A percentile compares a stretch with the other conserved stretches of the same genome.
Conservation (phyloP, 306 rosid genomes). For the Styphnolobium japonicum region DNA sequence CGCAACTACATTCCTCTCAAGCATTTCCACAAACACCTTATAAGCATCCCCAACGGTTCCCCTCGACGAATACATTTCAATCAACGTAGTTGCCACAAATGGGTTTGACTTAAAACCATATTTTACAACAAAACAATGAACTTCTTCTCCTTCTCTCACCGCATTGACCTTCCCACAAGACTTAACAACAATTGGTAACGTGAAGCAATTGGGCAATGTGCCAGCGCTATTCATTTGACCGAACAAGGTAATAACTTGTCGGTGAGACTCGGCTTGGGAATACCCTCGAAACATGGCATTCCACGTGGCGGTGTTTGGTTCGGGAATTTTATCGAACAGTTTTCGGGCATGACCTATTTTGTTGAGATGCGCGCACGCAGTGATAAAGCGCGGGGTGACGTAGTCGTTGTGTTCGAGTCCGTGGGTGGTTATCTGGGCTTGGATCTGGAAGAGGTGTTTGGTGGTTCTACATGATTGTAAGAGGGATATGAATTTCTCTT, state of each 20-base stretch:
- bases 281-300: conserved; percentile 63
- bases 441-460: conserved; percentile 48
- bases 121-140: conserved; percentile 57
- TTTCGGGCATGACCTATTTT: conserved; percentile 47
- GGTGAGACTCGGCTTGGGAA: conserved; percentile 23
- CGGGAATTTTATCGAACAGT: conserved; percentile 51
- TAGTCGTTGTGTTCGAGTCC: conserved; percentile 50
- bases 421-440: conserved; percentile 46
- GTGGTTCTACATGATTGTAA: conserved; percentile 64
- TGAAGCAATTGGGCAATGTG: conserved; percentile 53
- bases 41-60: conserved; percentile 51
- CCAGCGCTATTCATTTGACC: conserved; percentile 37
- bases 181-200: conserved; percentile 63
- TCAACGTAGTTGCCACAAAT: conserved; percentile 54
- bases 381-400: conserved; percentile 47
- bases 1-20: conserved; percentile 62
- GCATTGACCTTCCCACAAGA: conserved; percentile 50
- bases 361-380: conserved; percentile 37
- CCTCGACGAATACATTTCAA: conserved; percentile 55
- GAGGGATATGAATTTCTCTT: conserved; percentile 57
- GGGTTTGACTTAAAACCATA: conserved; percentile 51
- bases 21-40: conserved; percentile 64
- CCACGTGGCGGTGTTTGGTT: conserved; percentile 59
- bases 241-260: conserved; percentile 51
- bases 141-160: conserved; percentile 53